phyloP scores from a whole-genome alignment of 805 yeast genomes.

The Candida chilensis region DNA sequence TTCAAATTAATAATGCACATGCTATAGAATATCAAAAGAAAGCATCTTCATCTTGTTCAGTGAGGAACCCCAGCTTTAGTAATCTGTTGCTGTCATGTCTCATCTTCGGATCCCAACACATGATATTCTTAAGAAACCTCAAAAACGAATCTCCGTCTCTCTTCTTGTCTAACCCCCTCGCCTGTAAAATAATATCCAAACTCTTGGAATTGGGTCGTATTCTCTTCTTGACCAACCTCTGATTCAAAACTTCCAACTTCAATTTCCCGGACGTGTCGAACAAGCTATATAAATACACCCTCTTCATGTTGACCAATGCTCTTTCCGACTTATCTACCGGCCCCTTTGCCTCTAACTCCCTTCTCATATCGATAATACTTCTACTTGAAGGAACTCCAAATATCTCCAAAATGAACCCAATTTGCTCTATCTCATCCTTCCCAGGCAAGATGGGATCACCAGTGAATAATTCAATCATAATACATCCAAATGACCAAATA shows the following conservation, averaged over 20 bases:
- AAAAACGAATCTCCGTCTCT: too few relatives aligned
- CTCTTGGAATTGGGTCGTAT: slow-evolving; percentile 18
- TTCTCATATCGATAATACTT: slow-evolving; percentile 27
- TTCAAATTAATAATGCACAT: too few relatives aligned
- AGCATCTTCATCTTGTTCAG: too few relatives aligned
- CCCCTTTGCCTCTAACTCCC: slow-evolving; percentile 22
- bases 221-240: slow-evolving; percentile 8
- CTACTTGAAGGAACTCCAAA: slow-evolving; percentile 38
- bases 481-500: slow-evolving; percentile 39
- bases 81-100: too few relatives aligned
- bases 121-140: too few relatives aligned
- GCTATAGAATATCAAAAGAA: too few relatives aligned
- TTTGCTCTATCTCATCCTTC: slow-evolving; percentile 36
- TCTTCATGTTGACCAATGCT: slow-evolving; percentile 5
- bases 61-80: too few relatives aligned
- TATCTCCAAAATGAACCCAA: slow-evolving; percentile 29
- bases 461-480: slow-evolving; percentile 23
- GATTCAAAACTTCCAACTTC: slow-evolving; percentile 20
- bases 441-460: slow-evolving; percentile 38
- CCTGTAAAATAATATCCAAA: slow-evolving; percentile 16
- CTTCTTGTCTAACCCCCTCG: slow-evolving; percentile 5
- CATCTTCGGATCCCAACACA: too few relatives aligned
- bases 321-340: slow-evolving; percentile 13
- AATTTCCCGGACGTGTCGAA: slow-evolving; percentile 29
- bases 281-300: slow-evolving; percentile 23